Conservation (phyloP, 306 rosid species). For the Fagus sylvatica region DNA sequence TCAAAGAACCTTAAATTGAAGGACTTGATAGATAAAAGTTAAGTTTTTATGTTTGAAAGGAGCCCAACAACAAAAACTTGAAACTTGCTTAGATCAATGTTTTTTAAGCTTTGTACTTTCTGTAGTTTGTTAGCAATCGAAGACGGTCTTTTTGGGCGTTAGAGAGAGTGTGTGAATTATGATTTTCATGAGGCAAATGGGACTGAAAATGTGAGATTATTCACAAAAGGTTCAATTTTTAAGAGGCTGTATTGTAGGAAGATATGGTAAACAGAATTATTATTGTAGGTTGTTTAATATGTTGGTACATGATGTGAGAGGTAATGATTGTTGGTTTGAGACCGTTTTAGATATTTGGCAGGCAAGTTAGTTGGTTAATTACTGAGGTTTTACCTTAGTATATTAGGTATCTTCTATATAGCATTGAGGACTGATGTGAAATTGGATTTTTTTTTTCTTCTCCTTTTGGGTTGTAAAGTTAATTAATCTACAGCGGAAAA, state of each 20-base stretch:
- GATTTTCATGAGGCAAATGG: neutral
- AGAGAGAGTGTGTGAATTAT: neutral
- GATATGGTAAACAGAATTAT: neutral
- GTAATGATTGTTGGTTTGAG: neutral
- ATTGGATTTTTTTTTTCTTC: neutral
- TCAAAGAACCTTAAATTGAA: neutral
- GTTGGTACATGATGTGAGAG: neutral
- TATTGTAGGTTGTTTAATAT: neutral
- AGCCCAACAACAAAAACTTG: neutral
- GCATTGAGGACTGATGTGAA: neutral
- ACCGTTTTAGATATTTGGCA: neutral
- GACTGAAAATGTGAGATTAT: neutral
- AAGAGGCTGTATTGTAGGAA: neutral
- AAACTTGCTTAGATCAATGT: neutral
- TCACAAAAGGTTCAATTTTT: neutral
- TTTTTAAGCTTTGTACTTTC: neutral
- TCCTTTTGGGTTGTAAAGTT: neutral
- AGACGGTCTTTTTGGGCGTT: neutral
- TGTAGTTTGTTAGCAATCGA: neutral
- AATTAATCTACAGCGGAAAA: neutral
- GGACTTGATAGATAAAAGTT: constrained; percentile 1
- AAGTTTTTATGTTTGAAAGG: neutral
- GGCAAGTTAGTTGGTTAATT: neutral
- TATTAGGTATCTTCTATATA: neutral
- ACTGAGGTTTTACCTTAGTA: neutral